Evolutionary conservation across 352 stramenopile species (phyloP).

Genomic region (Pythium vanterpoolii): DNA sequence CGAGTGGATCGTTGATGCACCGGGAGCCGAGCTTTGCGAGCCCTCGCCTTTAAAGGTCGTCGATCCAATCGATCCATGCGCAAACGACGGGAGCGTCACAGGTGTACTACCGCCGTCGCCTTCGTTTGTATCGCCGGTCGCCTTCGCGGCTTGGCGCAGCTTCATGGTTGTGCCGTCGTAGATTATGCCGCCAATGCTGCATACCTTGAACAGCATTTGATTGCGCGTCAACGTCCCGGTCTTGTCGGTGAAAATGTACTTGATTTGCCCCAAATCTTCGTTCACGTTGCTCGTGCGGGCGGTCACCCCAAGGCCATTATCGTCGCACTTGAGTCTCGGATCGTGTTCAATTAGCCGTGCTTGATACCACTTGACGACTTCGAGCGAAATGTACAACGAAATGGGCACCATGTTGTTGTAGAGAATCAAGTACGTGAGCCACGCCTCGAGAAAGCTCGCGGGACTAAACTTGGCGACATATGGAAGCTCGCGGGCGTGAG

Average conservation of each 20-base stretch:
- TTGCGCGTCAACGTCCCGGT: slow-evolving; percentile 99
- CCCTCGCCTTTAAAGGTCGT: slow-evolving; percentile 11
- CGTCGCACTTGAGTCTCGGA: slow-evolving; percentile 49
- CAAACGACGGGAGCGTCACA: slow-evolving; percentile 4
- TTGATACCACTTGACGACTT: slow-evolving; percentile 95
- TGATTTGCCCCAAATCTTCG: slow-evolving; percentile 96
- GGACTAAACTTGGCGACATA: slow-evolving; percentile 34
- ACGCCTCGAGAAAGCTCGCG: slow-evolving; percentile 50
- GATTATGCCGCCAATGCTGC: slow-evolving; percentile 88
- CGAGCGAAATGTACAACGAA: slow-evolving; percentile 97
- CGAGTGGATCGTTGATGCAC: background rate
- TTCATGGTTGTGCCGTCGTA: slow-evolving; percentile 82
- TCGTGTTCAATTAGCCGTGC: slow-evolving; percentile 90
- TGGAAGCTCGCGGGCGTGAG: slow-evolving; percentile 22
- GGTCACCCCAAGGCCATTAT: slow-evolving; percentile 64
- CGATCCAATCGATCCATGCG: slow-evolving; percentile 16
- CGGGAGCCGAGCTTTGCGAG: background rate
- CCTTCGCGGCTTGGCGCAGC: slow-evolving; percentile 36
- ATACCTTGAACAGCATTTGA: slow-evolving; percentile 97
- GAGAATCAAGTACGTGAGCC: slow-evolving; percentile 80
- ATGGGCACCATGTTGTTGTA: slow-evolving; percentile 95
- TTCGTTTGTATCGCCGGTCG: background rate
- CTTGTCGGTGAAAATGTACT: slow-evolving; percentile 99
- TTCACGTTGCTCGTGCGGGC: slow-evolving; percentile 93
- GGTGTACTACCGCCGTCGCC: slow-evolving; percentile 5